Evolutionary conservation across 2,329 filamentous ascomycete species (phyloP).

Genomic region (Trichothecium sympodiale): DNA sequence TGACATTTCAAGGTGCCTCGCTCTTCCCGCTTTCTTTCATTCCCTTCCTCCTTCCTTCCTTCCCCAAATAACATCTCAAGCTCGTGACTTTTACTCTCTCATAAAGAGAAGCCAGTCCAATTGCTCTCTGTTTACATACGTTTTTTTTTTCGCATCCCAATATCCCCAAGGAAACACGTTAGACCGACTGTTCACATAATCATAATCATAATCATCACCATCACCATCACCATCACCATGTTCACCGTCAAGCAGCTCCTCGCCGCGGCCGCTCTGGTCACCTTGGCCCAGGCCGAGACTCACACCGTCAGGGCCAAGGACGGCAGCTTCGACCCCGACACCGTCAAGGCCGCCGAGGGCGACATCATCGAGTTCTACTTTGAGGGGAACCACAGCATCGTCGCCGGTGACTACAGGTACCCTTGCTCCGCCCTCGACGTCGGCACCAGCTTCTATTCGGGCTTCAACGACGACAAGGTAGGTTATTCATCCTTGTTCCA

Average conservation of each 20-base stretch:
- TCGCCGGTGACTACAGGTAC: constrained; percentile 20
- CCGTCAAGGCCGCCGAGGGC: constrained; percentile 17
- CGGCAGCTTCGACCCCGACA: constrained; percentile 21
- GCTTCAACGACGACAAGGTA: constrained; percentile 20
- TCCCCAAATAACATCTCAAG: too few relatives aligned
- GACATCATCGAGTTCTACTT: constrained; percentile 27
- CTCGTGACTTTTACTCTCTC: too few relatives aligned
- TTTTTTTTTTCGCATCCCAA: too few relatives aligned
- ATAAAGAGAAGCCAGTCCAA: too few relatives aligned
- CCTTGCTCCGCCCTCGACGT: constrained; percentile 21
- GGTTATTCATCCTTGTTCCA: constrained; percentile 7
- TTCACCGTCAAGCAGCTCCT: constrained; percentile 16
- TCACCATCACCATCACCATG: constrained; percentile 10
- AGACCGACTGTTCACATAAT: too few relatives aligned
- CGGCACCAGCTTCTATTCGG: constrained; percentile 26
- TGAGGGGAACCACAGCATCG: constrained; percentile 25
- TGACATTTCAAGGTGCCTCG: too few relatives aligned
- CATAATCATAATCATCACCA: neutral
- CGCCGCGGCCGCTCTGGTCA: constrained; percentile 12
- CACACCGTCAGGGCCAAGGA: constrained; percentile 22
- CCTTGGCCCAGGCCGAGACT: constrained; percentile 17
- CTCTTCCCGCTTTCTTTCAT: too few relatives aligned
- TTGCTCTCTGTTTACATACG: too few relatives aligned
- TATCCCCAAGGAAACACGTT: too few relatives aligned
- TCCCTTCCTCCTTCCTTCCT: too few relatives aligned